Evolutionary conservation across 148 eudicot species (phyloP).

Genomic region (Euryodendron excelsum): DNA sequence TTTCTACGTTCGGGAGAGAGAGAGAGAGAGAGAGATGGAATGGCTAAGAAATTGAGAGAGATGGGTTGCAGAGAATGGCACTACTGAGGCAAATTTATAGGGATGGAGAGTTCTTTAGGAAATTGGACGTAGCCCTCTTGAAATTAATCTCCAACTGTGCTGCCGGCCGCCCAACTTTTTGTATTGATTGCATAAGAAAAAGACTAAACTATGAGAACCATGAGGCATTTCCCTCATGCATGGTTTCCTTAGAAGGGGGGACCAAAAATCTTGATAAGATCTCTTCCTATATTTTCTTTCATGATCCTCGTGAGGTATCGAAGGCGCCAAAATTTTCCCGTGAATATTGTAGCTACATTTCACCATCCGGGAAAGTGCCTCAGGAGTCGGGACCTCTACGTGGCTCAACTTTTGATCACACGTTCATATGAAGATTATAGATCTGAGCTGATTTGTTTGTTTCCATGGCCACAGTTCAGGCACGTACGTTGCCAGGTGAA

Average conservation of each 20-base stretch:
- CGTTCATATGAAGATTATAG: neutral
- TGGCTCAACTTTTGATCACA: neutral
- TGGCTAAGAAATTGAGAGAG: neutral
- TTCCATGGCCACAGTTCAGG: neutral
- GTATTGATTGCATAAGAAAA: conserved; percentile 24
- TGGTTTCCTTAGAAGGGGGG: neutral
- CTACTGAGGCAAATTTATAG: conserved; percentile 7
- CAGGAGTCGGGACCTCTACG: neutral
- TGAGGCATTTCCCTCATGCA: conserved; percentile 9
- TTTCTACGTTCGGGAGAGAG: neutral
- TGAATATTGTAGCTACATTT: neutral
- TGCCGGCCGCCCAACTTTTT: conserved; percentile 21
- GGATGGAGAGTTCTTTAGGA: neutral
- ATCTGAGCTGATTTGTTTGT: neutral
- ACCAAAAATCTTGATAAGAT: conserved; percentile 9
- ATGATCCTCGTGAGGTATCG: neutral
- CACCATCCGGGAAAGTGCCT: neutral
- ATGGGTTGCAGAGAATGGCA: neutral
- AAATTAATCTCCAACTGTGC: neutral
- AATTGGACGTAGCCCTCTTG: neutral
- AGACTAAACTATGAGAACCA: conserved; percentile 8
- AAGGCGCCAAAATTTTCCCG: no score
- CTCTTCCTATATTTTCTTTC: neutral
- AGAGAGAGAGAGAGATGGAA: neutral
- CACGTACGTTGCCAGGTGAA: no score